Conservation (phyloP, 306 rosid species). For the Vigna reflexopilosa region DNA sequence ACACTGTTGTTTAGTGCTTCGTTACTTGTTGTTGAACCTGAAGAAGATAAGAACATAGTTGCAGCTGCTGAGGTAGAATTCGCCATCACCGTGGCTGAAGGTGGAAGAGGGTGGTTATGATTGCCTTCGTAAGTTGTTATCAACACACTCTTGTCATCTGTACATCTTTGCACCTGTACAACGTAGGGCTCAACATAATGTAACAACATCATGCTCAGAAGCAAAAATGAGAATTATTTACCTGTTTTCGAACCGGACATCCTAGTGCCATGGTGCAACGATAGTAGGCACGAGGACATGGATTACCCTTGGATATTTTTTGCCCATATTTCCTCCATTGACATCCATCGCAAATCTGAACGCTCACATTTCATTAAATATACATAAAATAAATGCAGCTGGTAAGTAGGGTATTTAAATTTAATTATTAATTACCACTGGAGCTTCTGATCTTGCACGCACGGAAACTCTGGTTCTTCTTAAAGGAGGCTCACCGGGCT, state of each 20-base stretch:
- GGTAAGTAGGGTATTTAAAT: neutral
- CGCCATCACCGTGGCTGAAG: constrained; percentile 52
- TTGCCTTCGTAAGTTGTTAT: constrained; percentile 67
- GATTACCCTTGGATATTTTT: constrained; percentile 67
- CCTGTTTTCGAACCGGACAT: constrained; percentile 69
- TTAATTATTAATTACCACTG: constrained; percentile 42
- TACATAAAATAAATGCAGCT: neutral
- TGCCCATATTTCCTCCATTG: constrained; percentile 81
- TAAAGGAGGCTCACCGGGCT: constrained; percentile 37
- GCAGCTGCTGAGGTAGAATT: constrained; percentile 61
- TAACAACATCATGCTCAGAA: neutral
- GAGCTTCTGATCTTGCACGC: constrained; percentile 58
- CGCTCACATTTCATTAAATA: neutral
- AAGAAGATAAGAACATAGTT: constrained; percentile 50
- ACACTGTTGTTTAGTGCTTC: constrained; percentile 32
- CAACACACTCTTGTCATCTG: constrained; percentile 53
- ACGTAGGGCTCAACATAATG: too few species aligned
- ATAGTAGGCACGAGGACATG: constrained; percentile 70
- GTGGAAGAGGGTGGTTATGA: constrained; percentile 65
- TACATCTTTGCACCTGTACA: constrained; percentile 67
- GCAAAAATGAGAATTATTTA: neutral
- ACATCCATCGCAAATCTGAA: constrained; percentile 65
- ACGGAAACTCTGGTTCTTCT: constrained; percentile 58
- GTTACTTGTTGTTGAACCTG: constrained; percentile 44
- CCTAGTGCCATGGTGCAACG: constrained; percentile 67